phyloP scores from a whole-genome alignment of 2,329 filamentous ascomycete species.

The Cladophialophora carrionii region DNA sequence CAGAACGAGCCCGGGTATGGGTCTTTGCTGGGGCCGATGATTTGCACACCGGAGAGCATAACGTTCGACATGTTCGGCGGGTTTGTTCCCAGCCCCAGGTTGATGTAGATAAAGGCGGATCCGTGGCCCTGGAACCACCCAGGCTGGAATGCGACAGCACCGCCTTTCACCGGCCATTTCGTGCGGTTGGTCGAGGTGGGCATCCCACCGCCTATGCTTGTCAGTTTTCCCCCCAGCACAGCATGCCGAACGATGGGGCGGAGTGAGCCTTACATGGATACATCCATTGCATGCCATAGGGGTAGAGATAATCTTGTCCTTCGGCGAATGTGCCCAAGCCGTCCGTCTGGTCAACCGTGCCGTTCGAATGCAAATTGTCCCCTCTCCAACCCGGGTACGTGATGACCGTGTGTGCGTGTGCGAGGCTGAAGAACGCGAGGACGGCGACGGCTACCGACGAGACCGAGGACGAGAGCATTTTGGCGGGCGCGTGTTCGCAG shows the following conservation, averaged over 20 bases:
- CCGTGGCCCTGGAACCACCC: conserved; percentile 94
- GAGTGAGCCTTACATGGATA: conserved; percentile 76
- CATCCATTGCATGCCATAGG: conserved; percentile 92
- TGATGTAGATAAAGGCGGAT: conserved; percentile 83
- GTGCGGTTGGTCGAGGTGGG: conserved; percentile 78
- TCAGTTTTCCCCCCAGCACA: conserved; percentile 11
- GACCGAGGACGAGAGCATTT: conserved; percentile 30
- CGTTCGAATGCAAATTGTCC: conserved; percentile 80
- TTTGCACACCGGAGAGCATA: conserved; percentile 79
- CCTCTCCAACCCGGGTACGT: conserved; percentile 86
- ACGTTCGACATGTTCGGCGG: conserved; percentile 85
- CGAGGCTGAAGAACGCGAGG: conserved; percentile 44
- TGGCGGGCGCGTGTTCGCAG: not conserved
- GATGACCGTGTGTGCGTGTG: conserved; percentile 71
- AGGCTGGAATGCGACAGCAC: conserved; percentile 86
- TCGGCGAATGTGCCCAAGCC: conserved; percentile 53
- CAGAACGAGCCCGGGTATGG: conserved; percentile 90
- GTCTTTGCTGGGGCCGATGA: conserved; percentile 77
- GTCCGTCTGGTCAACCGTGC: conserved; percentile 54
- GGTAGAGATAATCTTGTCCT: conserved; percentile 60
- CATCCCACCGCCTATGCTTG: conserved; percentile 75
- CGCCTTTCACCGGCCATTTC: conserved; percentile 85
- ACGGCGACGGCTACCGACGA: conserved; percentile 38
- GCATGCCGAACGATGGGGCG: conserved; percentile 11
- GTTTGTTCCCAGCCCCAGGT: conserved; percentile 80